Base-by-base conservation (phyloP, 257 asterid species). In the Plectranthus barbatus region DNA sequence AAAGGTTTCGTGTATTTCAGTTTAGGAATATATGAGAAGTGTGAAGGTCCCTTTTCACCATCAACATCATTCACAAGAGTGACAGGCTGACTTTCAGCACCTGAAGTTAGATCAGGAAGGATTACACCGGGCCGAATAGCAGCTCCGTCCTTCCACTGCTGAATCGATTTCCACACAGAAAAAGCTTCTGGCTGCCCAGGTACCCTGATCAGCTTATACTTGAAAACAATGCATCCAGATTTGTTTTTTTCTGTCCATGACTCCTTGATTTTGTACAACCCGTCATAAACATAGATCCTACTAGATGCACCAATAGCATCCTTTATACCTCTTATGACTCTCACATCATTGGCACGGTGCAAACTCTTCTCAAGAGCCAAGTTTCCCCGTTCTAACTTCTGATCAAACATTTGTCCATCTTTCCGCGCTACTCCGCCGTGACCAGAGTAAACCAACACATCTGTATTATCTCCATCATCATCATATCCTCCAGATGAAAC, bases 401-500 rank as follows among this genome's bases (percentile, higher is more conserved):
- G 97, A 63, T 92, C 98, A 20, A 69, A 84, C 95, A 78, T 76
- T 67, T 68, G 79, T 13, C 95, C 93, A 61, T 88, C 98, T 68
- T 78, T 81, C 64, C 90, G 75, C 39, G 81, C 86, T 24, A 82
- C 86, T 57, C 99, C 99, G 29, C 99, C 97, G 49, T 83, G 94
- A 45, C 99, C 97, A 31, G 81, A 80, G 78, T 92, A 92, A 54
- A 92, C 71, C 77, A 89, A 62, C 42, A 89, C 78, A 19, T 86
- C 86, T 1, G 83, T 79, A 69, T 91, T 93, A 17, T 74, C 82
- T 14, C 93, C 97, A 6, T 83, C 85, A 71, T 89, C 94, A 24
- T 86, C 96, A 36, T 92, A 92, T 31, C 99, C 95, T 62, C 97
- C 99, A 17, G 99, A 79, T 4, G 97, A 79, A 26, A 92, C 99